Evolutionary conservation across 139 green algal species (phyloP).

Genomic region (Spirogloea muscicola): DNA sequence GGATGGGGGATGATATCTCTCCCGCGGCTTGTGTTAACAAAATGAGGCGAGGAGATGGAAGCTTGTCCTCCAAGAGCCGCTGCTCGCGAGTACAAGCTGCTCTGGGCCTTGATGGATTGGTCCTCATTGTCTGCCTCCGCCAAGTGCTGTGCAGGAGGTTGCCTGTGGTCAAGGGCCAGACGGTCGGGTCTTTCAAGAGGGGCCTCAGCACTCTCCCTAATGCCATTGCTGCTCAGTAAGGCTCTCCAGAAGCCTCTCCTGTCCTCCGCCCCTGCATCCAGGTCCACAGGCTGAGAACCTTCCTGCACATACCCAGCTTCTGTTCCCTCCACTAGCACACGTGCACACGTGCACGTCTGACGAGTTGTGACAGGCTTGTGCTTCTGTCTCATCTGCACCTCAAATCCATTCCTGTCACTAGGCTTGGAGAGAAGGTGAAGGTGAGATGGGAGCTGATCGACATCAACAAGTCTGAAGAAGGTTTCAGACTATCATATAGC

Average conservation of each 20-base stretch:
- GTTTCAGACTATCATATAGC: slow-evolving; percentile 68
- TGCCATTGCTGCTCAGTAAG: slow-evolving; percentile 68
- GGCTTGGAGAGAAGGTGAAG: slow-evolving; percentile 50
- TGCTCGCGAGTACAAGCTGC: too few species aligned
- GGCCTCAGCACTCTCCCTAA: slow-evolving; percentile 86
- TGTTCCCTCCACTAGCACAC: slow-evolving; percentile 4
- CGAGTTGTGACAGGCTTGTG: neutral
- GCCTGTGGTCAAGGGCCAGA: slow-evolving; percentile 86
- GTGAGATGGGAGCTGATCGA: slow-evolving; percentile 80
- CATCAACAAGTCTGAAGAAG: slow-evolving; percentile 61
- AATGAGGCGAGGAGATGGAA: too few species aligned
- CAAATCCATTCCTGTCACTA: too few species aligned
- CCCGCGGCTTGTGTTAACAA: too few species aligned
- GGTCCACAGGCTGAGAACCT: neutral
- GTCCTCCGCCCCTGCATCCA: slow-evolving; percentile 2
- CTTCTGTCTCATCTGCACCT: too few species aligned
- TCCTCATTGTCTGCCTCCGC: too few species aligned
- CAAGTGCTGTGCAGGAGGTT: slow-evolving; percentile 57
- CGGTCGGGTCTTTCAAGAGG: slow-evolving; percentile 87
- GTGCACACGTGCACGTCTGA: too few species aligned
- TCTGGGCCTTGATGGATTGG: too few species aligned
- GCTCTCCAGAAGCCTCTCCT: slow-evolving; percentile 15
- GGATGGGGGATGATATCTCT: too few species aligned
- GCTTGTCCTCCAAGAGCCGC: too few species aligned
- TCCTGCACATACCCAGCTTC: neutral